Conservation (phyloP, 2,329 filamentous ascomycete genomes). For the Phoma herbarum region DNA sequence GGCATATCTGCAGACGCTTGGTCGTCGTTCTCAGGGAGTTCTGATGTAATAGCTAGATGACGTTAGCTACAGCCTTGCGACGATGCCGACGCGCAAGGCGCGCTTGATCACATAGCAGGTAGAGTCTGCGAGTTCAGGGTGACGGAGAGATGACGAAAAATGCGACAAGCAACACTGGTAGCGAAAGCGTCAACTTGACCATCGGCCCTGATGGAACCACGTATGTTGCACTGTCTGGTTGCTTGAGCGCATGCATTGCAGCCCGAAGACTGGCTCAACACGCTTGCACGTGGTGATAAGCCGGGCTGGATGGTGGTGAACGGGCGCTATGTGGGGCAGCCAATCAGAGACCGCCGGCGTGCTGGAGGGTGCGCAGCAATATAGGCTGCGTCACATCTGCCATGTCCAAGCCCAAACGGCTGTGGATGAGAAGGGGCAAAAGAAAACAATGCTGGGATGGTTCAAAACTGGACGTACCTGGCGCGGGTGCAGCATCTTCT, state of each 20-base stretch:
- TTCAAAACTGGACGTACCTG: constrained; percentile 31
- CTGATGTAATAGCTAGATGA: constrained; percentile 5
- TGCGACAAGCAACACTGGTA: constrained; percentile 8
- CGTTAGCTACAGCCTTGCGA: constrained; percentile 18
- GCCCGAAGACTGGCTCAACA: constrained; percentile 32
- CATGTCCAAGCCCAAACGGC: neutral
- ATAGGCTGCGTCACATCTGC: constrained; percentile 13
- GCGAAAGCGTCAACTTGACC: constrained; percentile 9
- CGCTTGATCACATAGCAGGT: constrained; percentile 10
- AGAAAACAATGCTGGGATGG: constrained; percentile 8
- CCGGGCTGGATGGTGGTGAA: constrained; percentile 30
- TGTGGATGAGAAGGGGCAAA: neutral
- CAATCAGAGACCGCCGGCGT: constrained; percentile 12
- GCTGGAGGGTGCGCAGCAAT: constrained; percentile 12
- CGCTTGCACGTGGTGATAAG: constrained; percentile 41
- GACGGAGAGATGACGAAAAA: neutral
- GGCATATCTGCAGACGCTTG: neutral
- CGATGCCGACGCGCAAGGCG: constrained; percentile 7
- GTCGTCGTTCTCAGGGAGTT: neutral
- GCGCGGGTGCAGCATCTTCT: constrained; percentile 12
- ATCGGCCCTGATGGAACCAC: constrained; percentile 26
- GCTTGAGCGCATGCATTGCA: constrained; percentile 38
- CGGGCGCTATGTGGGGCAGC: constrained; percentile 12
- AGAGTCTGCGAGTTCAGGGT: neutral
- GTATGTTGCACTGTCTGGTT: constrained; percentile 30